phyloP scores from a whole-genome alignment of 2,329 filamentous ascomycete species.

The Fusarium lyarnte region DNA sequence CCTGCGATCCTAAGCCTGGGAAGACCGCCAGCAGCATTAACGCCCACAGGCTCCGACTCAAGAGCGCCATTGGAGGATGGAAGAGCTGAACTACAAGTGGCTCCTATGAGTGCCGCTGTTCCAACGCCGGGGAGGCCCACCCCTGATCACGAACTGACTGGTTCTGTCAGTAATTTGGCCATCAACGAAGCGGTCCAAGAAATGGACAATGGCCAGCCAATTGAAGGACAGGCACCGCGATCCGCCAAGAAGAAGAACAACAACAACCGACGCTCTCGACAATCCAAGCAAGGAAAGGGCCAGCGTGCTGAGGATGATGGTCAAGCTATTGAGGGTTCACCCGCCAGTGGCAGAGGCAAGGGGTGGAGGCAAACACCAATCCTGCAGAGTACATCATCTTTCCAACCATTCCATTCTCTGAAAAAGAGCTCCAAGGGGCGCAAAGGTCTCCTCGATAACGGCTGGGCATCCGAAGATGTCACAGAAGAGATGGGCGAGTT shows the following conservation, averaged over 20 bases:
- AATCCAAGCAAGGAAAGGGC: constrained; percentile 46
- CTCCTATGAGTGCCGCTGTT: constrained; percentile 5
- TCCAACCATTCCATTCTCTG: constrained; percentile 69
- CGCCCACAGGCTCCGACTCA: constrained; percentile 38
- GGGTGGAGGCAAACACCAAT: constrained; percentile 71
- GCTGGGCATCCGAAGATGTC: constrained; percentile 95
- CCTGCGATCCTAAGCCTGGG: constrained; percentile 82
- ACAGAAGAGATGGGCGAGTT: constrained; percentile 96
- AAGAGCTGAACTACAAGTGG: constrained; percentile 26
- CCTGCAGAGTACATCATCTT: constrained; percentile 67
- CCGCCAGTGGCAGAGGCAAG: constrained; percentile 55
- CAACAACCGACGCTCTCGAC: constrained; percentile 45
- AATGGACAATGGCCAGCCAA: constrained; percentile 29
- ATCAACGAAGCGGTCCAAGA: constrained; percentile 30
- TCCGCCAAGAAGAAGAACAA: constrained; percentile 47
- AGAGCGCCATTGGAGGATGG: constrained; percentile 21
- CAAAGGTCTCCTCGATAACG: constrained; percentile 68
- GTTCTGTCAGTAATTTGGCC: constrained; percentile 42
- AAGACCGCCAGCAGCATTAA: constrained; percentile 50
- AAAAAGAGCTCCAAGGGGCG: constrained; percentile 65
- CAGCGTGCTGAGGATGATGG: constrained; percentile 44
- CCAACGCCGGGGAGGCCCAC: constrained; percentile 31
- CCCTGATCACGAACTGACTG: constrained; percentile 40
- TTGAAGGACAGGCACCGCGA: constrained; percentile 35
- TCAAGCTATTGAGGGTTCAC: constrained; percentile 36